Percentiles rank a stretch among this genome's conserved stretches.
phyloP scores from a whole-genome alignment of 1,139 yeast species.

The Saccharomyces hybrid region DNA sequence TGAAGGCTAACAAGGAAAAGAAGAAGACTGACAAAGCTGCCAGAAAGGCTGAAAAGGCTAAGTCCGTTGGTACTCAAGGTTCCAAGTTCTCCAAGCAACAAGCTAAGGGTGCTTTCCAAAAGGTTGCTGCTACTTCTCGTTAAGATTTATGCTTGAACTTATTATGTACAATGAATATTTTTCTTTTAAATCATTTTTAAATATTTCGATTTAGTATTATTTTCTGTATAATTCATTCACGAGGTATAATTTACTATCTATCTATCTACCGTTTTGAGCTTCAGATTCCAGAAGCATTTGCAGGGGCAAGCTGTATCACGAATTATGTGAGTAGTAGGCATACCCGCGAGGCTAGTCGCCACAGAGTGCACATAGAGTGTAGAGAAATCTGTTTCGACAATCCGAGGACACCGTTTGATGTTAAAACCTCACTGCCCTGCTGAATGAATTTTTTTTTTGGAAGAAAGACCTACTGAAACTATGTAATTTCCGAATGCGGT shows the following conservation, averaged over 20 bases:
- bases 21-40: slow-evolving; percentile 89
- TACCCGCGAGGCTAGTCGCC: no score
- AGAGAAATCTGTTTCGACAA: neutral
- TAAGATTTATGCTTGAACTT: slow-evolving; percentile 35
- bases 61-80: slow-evolving; percentile 67
- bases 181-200: slow-evolving; percentile 8
- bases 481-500: slow-evolving; percentile 4
- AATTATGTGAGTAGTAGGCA: neutral
- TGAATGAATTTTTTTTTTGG: neutral
- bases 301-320: neutral
- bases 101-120: slow-evolving; percentile 92
- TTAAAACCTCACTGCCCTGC: neutral
- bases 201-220: slow-evolving; percentile 9
- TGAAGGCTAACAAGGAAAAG: slow-evolving; percentile 88
- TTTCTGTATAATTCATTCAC: slow-evolving; percentile 12
- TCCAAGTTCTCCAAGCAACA: slow-evolving; percentile 72
- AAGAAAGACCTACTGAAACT: neutral
- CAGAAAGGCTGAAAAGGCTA: slow-evolving; percentile 92
- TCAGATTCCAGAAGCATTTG: neutral
- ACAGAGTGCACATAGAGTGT: neutral
- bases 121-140: slow-evolving; percentile 95
- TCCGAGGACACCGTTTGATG: neutral
- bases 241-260: slow-evolving; percentile 1
- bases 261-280: slow-evolving; percentile 1
- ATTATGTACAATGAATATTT: neutral